Base-by-base conservation (phyloP, 805 yeast species). In the Saccharomyces jurei region DNA sequence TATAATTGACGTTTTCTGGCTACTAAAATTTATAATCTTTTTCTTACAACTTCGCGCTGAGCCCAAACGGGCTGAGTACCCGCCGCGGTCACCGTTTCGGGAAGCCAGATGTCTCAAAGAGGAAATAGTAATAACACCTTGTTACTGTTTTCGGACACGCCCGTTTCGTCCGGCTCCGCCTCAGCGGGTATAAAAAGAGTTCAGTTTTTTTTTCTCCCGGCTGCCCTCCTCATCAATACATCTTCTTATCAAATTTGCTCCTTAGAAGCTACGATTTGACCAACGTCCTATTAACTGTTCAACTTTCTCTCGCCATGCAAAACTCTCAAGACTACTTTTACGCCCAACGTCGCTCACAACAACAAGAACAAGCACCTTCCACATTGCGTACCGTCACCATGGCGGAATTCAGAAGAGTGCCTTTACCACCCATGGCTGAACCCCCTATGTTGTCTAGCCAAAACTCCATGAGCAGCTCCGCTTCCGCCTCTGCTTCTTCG, bases 401-500 rank as follows among this genome's bases (percentile, higher is more conserved):
- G 52, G 63, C 63, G 2, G 60, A 60, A 13, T 66, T 71, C 60
- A 62, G 66, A 53, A 66, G 76, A 52, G 74, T 71, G 10, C 73
- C 75, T 26, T 54, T 73, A 30, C 72, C 74, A 31, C 57, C 65
- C 1, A 60, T 66, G 52, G 62, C 63, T 4, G 65, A 63, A 14
- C 66, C 64, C 3, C 70, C 74, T 30, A 74, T 74, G 28, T 62
- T 73, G 67, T 56, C 72, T 51, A 66, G 69, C 31, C 69, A 70
- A 56, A 59, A 64, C 25, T 62, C 68, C 25, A 60, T 69, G 25
- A 17, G 44, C 25, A 36, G 44, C 44, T 36, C 44, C 21, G 61
- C 70, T 1, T 61, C 74, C 10, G 59, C 70, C 22, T 67, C 68
- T 41, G 68, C 70, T 2, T 72, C 76, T 14, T 69, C 71, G 49